Evolutionary conservation across 164 flowering plant genomes (phyloP).

Genomic region (Aristolochia contorta): DNA sequence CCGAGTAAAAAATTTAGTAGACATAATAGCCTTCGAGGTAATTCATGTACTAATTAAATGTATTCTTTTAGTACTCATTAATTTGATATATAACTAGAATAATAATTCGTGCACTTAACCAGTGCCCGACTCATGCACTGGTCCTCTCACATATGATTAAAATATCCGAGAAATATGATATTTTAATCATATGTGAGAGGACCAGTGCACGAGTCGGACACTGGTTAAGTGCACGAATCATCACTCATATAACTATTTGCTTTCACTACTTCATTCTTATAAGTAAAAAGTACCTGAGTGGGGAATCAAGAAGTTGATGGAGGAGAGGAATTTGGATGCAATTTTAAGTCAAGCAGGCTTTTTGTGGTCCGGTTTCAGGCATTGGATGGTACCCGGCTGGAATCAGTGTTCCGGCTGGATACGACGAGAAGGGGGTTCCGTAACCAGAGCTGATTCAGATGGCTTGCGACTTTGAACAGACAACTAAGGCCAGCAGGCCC

Average conservation of each 20-base stretch:
- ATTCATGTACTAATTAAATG: constrained; percentile 21
- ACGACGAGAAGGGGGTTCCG: constrained; percentile 31
- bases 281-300: constrained; percentile 26
- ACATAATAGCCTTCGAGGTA: constrained; percentile 44
- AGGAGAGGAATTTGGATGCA: constrained; percentile 30
- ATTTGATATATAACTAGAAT: too few species aligned
- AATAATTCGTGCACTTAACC: too few species aligned
- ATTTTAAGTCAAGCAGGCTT: constrained; percentile 20
- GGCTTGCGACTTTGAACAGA: constrained; percentile 46
- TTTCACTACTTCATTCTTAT: neutral
- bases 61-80: neutral
- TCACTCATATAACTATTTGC: too few species aligned
- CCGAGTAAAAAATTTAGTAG: constrained; percentile 47
- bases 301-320: constrained; percentile 38
- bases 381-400: constrained; percentile 44
- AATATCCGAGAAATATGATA: too few species aligned
- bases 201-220: too few species aligned
- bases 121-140: too few species aligned
- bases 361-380: constrained; percentile 19
- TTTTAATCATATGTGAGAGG: too few species aligned
- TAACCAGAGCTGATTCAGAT: constrained; percentile 37
- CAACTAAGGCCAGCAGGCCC: constrained; percentile 32
- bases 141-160: too few species aligned
- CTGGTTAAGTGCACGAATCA: too few species aligned
- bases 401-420: constrained; percentile 44